A percentile compares a stretch with the other conserved stretches of the same genome.
Conservation (phyloP, 139 green algal genomes). For the Zygnema circumcarinatum region DNA sequence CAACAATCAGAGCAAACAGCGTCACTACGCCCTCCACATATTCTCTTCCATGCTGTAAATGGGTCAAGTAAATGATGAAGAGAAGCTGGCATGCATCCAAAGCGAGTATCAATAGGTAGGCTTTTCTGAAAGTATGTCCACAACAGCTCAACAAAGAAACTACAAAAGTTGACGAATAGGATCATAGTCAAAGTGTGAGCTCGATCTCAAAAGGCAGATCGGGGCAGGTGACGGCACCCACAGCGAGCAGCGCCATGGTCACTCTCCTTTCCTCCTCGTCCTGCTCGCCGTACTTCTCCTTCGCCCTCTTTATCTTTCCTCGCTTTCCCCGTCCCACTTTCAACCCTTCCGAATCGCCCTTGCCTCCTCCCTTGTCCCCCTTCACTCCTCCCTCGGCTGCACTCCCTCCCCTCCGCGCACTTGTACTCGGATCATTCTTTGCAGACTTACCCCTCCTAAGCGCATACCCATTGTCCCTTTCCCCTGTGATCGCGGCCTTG, state of each 20-base stretch:
- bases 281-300: conserved; percentile 89
- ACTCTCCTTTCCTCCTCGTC: conserved; percentile 89
- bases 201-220: too few relatives aligned
- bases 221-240: too few relatives aligned
- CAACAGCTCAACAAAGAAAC: too few relatives aligned
- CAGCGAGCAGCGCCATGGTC: conserved; percentile 71
- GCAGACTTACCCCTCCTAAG: neutral
- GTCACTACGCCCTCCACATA: too few relatives aligned
- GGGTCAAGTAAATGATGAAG: too few relatives aligned
- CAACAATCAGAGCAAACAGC: too few relatives aligned
- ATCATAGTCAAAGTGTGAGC: too few relatives aligned
- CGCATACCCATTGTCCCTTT: neutral
- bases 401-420: neutral
- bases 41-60: too few relatives aligned
- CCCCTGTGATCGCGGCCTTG: conserved; percentile 4
- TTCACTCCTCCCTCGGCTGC: neutral
- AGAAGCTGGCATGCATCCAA: too few relatives aligned
- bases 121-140: too few relatives aligned
- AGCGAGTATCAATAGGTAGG: too few relatives aligned
- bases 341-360: neutral
- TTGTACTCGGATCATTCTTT: conserved; percentile 7
- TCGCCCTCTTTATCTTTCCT: conserved; percentile 79
- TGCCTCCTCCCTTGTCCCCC: neutral
- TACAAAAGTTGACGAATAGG: too few relatives aligned
- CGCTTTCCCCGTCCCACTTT: conserved; percentile 71